Base-by-base conservation (phyloP, 805 yeast species). In the Wickerhamomyces sydowiorum region DNA sequence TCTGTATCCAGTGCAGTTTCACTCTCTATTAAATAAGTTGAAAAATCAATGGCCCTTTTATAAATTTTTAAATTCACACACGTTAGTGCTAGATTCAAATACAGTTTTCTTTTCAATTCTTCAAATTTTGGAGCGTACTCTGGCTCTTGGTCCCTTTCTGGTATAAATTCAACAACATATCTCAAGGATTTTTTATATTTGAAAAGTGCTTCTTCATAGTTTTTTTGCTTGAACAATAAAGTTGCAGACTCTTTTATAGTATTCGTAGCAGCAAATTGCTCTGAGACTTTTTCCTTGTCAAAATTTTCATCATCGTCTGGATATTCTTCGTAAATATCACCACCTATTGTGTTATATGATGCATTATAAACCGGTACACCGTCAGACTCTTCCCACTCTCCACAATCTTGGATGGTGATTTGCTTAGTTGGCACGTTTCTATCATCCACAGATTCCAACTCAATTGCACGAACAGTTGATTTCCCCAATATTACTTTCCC, bases 271-370 rank as follows among this genome's bases (percentile, higher is more conserved):
- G 63, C 62, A 43, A 56, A 76, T 0, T 82, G 80, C 14, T 64
- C 61, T n/a, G 53, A 56, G 7, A 79, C 67, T 39, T 81, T 76
- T 17, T 83, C 80, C 36, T 74, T 73, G 43, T 75, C 80, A 38
- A 82, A 76, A 43, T 70, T 60, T 3, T 56, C 65, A 50, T 84
- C 87, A 58, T 86, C 95, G 45, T 80, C 89, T 0, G 93, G 95
- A 50, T 70, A 77, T 58, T 85, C 93, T 60, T 85, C 93, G 52
- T 72, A 86, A 0, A 75, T 57, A 52, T 86, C 95, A 7, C 86
- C 87, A 1, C 83, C 88, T 7, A 79, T 66, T 0, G 64, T 54
- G 45, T 75, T 76, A 50, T 77, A 76, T 37, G 83, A 73, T 0
- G 89, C 86, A 51, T 80, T 79, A 51, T 53, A 75, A 2, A 81